Percentiles rank a stretch among this genome's conserved stretches.
Conservation (phyloP, 352 stramenopile genomes). For the Blastocystis sp. region DNA sequence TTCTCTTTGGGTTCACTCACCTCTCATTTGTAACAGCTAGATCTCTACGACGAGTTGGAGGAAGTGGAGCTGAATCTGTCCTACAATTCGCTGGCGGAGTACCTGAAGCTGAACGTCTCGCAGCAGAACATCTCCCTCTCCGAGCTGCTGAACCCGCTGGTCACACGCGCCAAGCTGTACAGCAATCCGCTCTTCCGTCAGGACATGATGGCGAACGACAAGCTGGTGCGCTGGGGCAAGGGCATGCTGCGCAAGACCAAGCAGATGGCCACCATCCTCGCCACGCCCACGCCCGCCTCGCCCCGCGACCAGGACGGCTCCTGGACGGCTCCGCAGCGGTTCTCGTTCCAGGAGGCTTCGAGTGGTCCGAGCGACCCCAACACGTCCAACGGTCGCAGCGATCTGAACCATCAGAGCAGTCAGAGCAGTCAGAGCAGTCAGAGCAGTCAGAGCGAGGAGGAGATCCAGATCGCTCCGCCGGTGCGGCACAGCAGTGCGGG, state of each 20-base stretch:
- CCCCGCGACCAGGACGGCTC: not conserved
- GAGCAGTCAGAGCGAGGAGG: not conserved
- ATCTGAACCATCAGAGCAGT: too few species aligned
- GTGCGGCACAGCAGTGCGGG: not conserved
- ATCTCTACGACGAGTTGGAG: constrained; percentile 55
- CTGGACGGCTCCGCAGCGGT: not conserved
- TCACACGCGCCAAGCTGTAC: constrained; percentile 36
- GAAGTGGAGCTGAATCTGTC: constrained; percentile 67
- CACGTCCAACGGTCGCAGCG: too few species aligned
- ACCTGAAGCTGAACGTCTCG: not conserved
- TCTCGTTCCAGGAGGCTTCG: not conserved
- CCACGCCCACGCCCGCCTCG: not conserved
- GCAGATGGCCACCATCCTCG: constrained; percentile 17
- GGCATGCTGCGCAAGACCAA: constrained; percentile 60
- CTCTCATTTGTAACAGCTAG: not conserved
- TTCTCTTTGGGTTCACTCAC: constrained; percentile 31
- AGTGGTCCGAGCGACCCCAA: not conserved
- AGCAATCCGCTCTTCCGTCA: constrained; percentile 48
- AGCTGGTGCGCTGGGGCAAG: constrained; percentile 48
- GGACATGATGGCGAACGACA: constrained; percentile 54
- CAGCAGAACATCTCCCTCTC: constrained; percentile 40
- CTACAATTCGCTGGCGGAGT: constrained; percentile 44
- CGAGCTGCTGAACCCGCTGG: constrained; percentile 45
- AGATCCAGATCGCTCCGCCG: not conserved
- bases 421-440: too few species aligned